A percentile compares a stretch with the other conserved stretches of the same genome.
Conservation (phyloP, 345 rosid species). For the Microthlaspi erraticum region DNA sequence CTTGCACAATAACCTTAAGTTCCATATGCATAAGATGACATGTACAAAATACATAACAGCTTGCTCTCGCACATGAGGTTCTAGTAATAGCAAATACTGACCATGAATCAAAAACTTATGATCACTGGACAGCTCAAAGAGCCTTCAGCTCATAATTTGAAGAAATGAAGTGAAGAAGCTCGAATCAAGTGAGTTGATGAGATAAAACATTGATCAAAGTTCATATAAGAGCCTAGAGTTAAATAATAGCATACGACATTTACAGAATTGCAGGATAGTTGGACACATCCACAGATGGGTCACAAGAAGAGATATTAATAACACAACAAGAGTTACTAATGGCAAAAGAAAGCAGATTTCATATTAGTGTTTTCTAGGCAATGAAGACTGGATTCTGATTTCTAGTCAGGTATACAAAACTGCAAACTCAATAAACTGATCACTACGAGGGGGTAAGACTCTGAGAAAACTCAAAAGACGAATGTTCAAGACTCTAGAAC, state of each 20-base stretch:
- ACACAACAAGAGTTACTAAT: background rate
- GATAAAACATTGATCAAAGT: background rate
- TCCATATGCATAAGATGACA: background rate
- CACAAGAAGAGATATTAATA: slow-evolving; percentile 1
- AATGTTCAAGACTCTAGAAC: background rate
- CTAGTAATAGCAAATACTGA: background rate
- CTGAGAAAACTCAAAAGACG: background rate
- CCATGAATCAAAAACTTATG: background rate
- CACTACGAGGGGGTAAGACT: background rate
- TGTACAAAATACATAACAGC: background rate
- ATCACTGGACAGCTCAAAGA: background rate
- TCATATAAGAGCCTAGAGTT: background rate
- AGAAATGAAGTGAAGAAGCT: slow-evolving; percentile 8
- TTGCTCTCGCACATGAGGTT: background rate
- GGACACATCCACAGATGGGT: slow-evolving; percentile 1
- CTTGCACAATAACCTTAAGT: background rate
- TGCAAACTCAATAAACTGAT: background rate
- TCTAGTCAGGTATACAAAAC: background rate
- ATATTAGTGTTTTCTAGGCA: background rate
- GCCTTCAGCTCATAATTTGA: background rate
- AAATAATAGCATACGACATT: background rate
- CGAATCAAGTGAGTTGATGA: slow-evolving; percentile 9
- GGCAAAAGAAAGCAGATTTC: background rate
- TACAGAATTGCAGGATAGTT: background rate
- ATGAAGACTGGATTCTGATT: background rate